Conservation (phyloP, 805 yeast genomes). For the Grigorovia yakushimaensis region DNA sequence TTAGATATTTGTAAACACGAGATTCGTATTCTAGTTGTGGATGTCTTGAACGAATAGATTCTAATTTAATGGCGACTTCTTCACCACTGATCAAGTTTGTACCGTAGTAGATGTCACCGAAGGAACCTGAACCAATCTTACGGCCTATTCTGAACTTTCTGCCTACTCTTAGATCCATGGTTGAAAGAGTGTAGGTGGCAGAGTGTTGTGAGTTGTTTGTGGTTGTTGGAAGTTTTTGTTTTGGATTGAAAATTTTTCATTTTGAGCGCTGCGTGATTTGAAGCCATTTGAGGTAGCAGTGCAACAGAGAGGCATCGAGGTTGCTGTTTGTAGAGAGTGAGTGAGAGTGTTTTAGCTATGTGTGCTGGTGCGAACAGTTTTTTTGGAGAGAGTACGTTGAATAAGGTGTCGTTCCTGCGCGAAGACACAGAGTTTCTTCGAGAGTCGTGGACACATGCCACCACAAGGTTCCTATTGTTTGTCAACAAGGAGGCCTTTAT, state of each 20-base stretch:
- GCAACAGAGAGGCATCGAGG: no score
- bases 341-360: neutral
- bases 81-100: conserved; percentile 93
- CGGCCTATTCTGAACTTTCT: conserved; percentile 90
- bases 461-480: neutral
- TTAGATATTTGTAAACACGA: conserved; percentile 82
- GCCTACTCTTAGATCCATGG: conserved; percentile 80
- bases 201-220: neutral
- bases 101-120: conserved; percentile 91
- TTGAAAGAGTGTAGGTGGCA: neutral
- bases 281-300: no score
- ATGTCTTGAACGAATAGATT: conserved; percentile 81
- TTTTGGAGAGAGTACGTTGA: neutral
- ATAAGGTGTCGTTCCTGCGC: neutral
- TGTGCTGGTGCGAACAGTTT: neutral
- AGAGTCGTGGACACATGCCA: neutral
- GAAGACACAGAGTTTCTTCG: neutral
- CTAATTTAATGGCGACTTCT: conserved; percentile 94
- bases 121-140: conserved; percentile 93
- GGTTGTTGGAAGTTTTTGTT: neutral
- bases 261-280: no score
- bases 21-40: conserved; percentile 97
- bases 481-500: neutral
- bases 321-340: no score
- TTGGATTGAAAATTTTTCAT: neutral